Conservation (phyloP, 306 rosid genomes). For the Trifolium subterraneum region DNA sequence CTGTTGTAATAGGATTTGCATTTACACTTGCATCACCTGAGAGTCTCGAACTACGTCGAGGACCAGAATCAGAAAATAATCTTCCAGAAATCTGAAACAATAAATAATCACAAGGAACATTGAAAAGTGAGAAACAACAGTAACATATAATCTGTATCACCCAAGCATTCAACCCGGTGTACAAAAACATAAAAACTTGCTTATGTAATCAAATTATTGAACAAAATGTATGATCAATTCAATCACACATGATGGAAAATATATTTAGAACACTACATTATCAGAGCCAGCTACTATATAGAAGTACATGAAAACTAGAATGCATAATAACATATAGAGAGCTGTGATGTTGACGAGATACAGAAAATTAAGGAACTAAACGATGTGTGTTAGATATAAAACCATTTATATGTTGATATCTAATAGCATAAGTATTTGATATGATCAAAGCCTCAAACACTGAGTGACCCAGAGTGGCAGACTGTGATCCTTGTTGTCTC, state of each 20-base stretch:
- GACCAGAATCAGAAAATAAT: conserved; percentile 92
- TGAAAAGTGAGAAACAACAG: conserved; percentile 17
- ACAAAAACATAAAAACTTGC: conserved; percentile 7
- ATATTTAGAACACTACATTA: conserved; percentile 15
- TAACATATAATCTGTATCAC: conserved; percentile 30
- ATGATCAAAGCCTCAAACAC: conserved; percentile 9
- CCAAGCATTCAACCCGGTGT: conserved; percentile 13
- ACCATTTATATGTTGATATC: neutral
- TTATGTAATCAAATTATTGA: neutral
- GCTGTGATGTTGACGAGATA: conserved; percentile 9
- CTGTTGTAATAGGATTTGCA: conserved; percentile 62
- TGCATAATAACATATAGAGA: conserved; percentile 1
- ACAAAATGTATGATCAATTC: conserved; percentile 16
- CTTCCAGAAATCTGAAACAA: conserved; percentile 78
- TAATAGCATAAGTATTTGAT: neutral
- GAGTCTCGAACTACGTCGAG: conserved; percentile 88
- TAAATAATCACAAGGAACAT: conserved; percentile 17
- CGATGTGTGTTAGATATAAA: neutral
- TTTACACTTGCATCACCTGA: conserved; percentile 71
- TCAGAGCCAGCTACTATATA: neutral
- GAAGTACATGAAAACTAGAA: conserved; percentile 8
- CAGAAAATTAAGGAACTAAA: conserved; percentile 26
- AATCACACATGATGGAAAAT: conserved; percentile 24
- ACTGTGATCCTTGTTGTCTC: conserved; percentile 12
- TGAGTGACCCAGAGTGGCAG: neutral